Percentiles rank a stretch among this genome's conserved stretches.
These are phyloP conservation scores for Dalechampia spathulata DNA, from an alignment of 441 rosid genomes.

Conservation along the genomic window DNA sequence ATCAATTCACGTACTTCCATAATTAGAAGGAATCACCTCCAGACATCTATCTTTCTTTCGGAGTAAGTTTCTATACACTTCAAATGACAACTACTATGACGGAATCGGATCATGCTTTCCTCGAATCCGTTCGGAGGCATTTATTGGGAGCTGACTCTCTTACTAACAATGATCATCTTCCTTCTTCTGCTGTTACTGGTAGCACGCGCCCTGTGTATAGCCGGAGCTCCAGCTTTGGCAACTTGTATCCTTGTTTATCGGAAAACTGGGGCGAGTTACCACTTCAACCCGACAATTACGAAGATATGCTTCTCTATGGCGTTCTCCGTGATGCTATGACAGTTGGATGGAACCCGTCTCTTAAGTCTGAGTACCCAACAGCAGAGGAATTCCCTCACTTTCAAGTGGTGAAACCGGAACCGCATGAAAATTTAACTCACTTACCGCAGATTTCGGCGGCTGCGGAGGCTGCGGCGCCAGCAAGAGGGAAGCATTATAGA, in stretches of 20 bases:
- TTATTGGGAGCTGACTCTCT: slow-evolving; percentile 40
- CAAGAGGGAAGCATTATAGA: slow-evolving; percentile 68
- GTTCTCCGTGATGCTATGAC: slow-evolving; percentile 61
- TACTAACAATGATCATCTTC: background rate
- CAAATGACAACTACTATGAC: slow-evolving; percentile 7
- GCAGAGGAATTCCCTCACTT: slow-evolving; percentile 9
- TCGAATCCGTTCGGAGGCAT: slow-evolving; percentile 38
- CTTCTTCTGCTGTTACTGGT: slow-evolving; percentile 2
- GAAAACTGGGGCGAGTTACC: slow-evolving; percentile 92
- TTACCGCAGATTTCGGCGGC: background rate
- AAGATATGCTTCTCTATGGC: slow-evolving; percentile 75
- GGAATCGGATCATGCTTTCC: slow-evolving; percentile 34
- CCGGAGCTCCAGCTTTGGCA: slow-evolving; percentile 48
- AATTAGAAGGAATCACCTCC: too few species aligned
- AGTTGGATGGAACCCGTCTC: slow-evolving; percentile 61
- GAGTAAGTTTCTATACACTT: too few species aligned
- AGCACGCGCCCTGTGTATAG: slow-evolving; percentile 24
- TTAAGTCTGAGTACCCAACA: slow-evolving; percentile 8
- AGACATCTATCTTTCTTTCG: too few species aligned
- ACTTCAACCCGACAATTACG: slow-evolving; percentile 58
- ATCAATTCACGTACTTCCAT: too few species aligned
- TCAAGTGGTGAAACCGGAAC: slow-evolving; percentile 31
- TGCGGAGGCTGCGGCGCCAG: slow-evolving; percentile 15
- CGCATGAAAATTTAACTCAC: slow-evolving; percentile 15
- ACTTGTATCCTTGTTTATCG: slow-evolving; percentile 52